Conservation (phyloP, 768 basidiomycete genomes). For the Podaxis sp. region DNA sequence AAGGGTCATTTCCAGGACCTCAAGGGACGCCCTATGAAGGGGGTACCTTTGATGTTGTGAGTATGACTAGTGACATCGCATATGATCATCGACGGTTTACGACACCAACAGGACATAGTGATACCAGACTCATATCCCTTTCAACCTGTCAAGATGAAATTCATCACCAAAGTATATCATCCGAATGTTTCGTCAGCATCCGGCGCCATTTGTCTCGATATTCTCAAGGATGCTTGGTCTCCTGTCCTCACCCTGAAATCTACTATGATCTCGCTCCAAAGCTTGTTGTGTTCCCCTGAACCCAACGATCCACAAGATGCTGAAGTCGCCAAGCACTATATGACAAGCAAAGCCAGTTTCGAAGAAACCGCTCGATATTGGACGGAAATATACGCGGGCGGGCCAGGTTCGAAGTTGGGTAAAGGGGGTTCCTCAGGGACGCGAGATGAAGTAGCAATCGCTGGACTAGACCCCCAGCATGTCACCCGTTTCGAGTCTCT, state of each 20-base stretch:
- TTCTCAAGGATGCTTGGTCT: slow-evolving; percentile 88
- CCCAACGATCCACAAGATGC: slow-evolving; percentile 98
- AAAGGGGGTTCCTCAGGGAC: slow-evolving; percentile 44
- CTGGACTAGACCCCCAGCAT: slow-evolving; percentile 80
- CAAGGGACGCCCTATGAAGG: slow-evolving; percentile 93
- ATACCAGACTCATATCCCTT: slow-evolving; percentile 92
- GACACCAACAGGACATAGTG: slow-evolving; percentile 70
- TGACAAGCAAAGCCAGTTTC: slow-evolving; percentile 83
- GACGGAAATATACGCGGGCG: slow-evolving; percentile 91
- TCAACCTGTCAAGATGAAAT: slow-evolving; percentile 98
- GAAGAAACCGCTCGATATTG: slow-evolving; percentile 93
- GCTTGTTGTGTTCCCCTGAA: slow-evolving; percentile 89
- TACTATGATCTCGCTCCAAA: slow-evolving; percentile 93
- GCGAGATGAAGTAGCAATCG: slow-evolving; percentile 65
- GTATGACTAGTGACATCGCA: slow-evolving; percentile 28
- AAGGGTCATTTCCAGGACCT: slow-evolving; percentile 89
- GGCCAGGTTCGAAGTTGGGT: slow-evolving; percentile 49
- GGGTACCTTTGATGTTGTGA: slow-evolving; percentile 86
- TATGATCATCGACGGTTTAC: slow-evolving; percentile 9
- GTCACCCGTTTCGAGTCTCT: slow-evolving; percentile 82
- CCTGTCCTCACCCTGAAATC: slow-evolving; percentile 96
- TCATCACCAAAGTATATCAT: slow-evolving; percentile 95
- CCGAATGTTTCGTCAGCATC: slow-evolving; percentile 94
- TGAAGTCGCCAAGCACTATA: slow-evolving; percentile 96
- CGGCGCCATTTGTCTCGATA: slow-evolving; percentile 93